Conservation (phyloP, 148 eudicot species). For the Limonium bicolor region DNA sequence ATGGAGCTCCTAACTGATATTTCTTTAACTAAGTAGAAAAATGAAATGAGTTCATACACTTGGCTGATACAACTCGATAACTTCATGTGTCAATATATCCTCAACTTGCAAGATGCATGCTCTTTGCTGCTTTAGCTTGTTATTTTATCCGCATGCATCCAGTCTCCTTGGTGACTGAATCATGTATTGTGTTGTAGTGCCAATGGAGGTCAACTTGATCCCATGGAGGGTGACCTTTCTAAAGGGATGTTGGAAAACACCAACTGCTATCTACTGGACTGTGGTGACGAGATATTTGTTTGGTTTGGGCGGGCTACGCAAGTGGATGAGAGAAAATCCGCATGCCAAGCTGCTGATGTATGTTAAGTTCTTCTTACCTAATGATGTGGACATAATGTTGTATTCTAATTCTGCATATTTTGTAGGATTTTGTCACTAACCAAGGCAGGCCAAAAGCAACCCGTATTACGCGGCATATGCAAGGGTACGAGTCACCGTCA, state of each 20-base stretch:
- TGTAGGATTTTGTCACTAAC: conserved; percentile 56
- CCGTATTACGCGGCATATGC: conserved; percentile 59
- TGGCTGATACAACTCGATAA: neutral
- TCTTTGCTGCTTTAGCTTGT: no score
- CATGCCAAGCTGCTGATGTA: conserved; percentile 86
- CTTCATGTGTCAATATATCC: neutral
- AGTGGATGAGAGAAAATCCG: conserved; percentile 85
- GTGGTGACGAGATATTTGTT: conserved; percentile 82
- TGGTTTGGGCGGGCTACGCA: conserved; percentile 97
- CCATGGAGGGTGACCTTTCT: conserved; percentile 60
- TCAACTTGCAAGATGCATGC: no score
- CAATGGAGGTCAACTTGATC: conserved; percentile 45
- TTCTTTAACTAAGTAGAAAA: no score
- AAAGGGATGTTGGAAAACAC: conserved; percentile 76
- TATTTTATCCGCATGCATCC: no score
- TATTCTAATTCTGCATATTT: neutral
- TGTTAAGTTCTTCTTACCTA: neutral
- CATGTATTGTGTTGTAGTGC: conserved; percentile 25
- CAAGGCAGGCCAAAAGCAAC: conserved; percentile 88
- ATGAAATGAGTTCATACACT: neutral
- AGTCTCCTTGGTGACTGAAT: no score
- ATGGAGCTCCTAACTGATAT: no score
- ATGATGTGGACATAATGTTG: neutral
- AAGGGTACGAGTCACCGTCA: conserved; percentile 82
- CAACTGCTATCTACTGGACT: conserved; percentile 74